Percentiles rank a stretch among this genome's conserved stretches.
Conservation (phyloP, 164 flowering plant species). For the Buxus sempervirens region DNA sequence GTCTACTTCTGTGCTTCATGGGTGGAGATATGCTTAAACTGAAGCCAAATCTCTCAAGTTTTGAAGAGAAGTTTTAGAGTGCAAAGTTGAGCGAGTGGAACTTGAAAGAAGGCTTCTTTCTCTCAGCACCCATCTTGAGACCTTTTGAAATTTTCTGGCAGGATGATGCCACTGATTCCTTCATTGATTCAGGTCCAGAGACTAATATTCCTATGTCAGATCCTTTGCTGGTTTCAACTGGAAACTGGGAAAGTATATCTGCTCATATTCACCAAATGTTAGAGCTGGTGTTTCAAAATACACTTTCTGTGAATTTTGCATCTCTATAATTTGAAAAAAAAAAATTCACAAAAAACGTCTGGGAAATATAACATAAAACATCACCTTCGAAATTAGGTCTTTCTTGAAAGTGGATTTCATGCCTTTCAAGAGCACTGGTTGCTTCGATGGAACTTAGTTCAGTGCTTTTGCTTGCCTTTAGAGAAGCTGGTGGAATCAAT, state of each 20-base stretch:
- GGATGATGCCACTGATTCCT: conserved; percentile 53
- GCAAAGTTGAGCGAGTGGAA: conserved; percentile 78
- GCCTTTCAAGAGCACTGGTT: conserved; percentile 32
- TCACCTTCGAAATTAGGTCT: conserved; percentile 80
- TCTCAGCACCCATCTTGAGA: conserved; percentile 18
- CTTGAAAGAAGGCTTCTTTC: conserved; percentile 39
- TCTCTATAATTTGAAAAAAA: not conserved
- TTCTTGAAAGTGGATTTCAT: conserved; percentile 60
- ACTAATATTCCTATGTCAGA: conserved; percentile 59
- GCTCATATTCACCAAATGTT: conserved; percentile 17
- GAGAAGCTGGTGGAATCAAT: conserved; percentile 19
- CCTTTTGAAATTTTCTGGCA: conserved; percentile 35
- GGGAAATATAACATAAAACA: not conserved
- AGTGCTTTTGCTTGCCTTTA: conserved; percentile 18
- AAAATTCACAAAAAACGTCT: not conserved
- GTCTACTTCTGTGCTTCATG: too few species aligned
- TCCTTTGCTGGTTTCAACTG: conserved; percentile 35
- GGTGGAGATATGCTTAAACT: too few species aligned
- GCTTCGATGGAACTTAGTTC: conserved; percentile 20
- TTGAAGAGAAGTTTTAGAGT: conserved; percentile 31
- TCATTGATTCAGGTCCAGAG: conserved; percentile 81
- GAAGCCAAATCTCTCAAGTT: too few species aligned
- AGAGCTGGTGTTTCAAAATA: not conserved
- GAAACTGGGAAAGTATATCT: conserved; percentile 49
- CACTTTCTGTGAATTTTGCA: not conserved